Evolutionary conservation across 306 rosid genomes (phyloP).

Genomic region (Quercus ilex): DNA sequence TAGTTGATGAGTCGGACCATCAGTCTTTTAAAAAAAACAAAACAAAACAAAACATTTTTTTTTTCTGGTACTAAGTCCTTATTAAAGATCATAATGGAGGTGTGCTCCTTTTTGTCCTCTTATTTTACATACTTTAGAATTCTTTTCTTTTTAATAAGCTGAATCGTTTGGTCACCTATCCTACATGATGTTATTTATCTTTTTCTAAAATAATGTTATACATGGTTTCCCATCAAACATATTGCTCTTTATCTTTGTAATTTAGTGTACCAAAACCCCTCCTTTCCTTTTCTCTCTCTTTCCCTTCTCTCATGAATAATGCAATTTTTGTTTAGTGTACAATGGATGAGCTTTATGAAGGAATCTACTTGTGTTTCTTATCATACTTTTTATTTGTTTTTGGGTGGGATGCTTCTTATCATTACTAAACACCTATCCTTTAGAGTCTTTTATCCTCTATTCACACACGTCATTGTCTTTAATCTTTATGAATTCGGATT

Average conservation of each 20-base stretch:
- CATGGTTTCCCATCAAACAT: conserved; percentile 8
- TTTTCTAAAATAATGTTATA: not conserved
- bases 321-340: conserved; percentile 12
- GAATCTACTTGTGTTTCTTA: conserved; percentile 41
- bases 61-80: conserved; percentile 35
- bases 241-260: conserved; percentile 15
- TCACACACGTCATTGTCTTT: not conserved
- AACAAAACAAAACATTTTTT: not conserved
- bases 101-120: conserved; percentile 32
- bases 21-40: not conserved
- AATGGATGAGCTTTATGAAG: conserved; percentile 34
- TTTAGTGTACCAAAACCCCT: not conserved
- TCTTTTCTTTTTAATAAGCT: conserved; percentile 6
- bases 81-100: conserved; percentile 22
- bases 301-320: not conserved
- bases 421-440: conserved; percentile 16
- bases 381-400: no score
- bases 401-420: not conserved
- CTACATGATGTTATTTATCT: not conserved
- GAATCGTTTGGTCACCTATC: conserved; percentile 20
- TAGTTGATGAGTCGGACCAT: not conserved
- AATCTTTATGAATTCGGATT: not conserved
- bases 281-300: not conserved
- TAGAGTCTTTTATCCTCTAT: not conserved
- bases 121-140: conserved; percentile 9